Conservation (phyloP, 306 rosid species). For the Ziziphus jujuba region DNA sequence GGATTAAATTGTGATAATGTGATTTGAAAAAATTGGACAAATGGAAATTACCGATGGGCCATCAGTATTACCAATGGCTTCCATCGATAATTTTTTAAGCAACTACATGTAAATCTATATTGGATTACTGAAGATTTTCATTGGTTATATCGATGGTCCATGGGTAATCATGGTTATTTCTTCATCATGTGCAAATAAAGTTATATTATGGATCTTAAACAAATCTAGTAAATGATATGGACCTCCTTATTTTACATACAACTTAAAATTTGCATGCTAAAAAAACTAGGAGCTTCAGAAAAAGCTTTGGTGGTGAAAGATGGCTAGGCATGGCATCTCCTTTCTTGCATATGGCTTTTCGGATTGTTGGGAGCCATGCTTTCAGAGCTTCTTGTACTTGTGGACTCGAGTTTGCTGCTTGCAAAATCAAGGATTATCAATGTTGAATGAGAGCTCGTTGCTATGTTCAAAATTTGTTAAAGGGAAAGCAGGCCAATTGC, state of each 20-base stretch:
- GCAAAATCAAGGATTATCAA: constrained; percentile 75
- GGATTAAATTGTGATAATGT: no score
- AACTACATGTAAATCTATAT: no score
- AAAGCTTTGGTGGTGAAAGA: constrained; percentile 39
- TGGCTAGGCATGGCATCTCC: constrained; percentile 67
- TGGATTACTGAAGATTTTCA: no score
- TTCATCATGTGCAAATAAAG: background rate
- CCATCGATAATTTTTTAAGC: no score
- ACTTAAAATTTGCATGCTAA: constrained; percentile 44
- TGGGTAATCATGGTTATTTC: no score
- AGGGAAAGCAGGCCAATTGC: constrained; percentile 49
- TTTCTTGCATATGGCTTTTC: constrained; percentile 88
- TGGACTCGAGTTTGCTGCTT: constrained; percentile 63
- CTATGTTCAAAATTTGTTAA: constrained; percentile 63
- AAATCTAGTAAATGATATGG: background rate
- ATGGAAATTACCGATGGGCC: no score
- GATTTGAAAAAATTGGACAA: no score
- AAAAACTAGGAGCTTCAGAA: constrained; percentile 62
- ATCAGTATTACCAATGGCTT: no score
- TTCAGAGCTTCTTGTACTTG: constrained; percentile 99
- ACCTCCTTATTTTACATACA: no score
- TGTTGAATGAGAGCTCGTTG: constrained; percentile 70
- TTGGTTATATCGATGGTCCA: no score
- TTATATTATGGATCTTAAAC: no score
- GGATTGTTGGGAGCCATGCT: constrained; percentile 92